Evolutionary conservation across 306 rosid genomes (phyloP).

Genomic region (Bauhinia variegata): DNA sequence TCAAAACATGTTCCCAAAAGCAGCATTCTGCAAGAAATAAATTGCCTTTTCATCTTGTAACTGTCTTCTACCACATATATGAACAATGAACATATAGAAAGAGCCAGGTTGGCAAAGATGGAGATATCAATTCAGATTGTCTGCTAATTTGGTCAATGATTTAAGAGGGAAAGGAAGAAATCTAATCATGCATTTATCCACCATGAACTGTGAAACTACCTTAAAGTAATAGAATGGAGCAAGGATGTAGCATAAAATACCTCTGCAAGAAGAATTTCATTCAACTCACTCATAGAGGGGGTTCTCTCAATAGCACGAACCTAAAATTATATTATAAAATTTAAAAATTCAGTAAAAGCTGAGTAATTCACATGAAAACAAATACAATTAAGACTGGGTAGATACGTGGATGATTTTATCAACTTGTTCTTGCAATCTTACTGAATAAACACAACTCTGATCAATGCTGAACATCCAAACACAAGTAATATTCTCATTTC

Average conservation of each 20-base stretch:
- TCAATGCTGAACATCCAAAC: conserved; percentile 4
- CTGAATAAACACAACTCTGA: background rate
- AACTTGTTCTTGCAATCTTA: conserved; percentile 13
- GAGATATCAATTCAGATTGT: conserved; percentile 22
- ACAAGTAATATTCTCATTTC: conserved; percentile 1
- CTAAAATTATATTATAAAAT: conserved; percentile 57
- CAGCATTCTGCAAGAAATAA: conserved; percentile 15
- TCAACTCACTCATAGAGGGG: conserved; percentile 98
- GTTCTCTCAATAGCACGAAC: conserved; percentile 94
- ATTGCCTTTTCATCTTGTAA: conserved; percentile 18
- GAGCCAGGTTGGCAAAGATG: conserved; percentile 15
- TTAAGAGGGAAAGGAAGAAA: conserved; percentile 18
- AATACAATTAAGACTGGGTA: conserved; percentile 25
- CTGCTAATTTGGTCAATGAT: conserved; percentile 26
- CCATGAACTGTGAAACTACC: conserved; percentile 15
- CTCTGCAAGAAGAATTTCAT: conserved; percentile 95
- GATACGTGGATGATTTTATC: conserved; percentile 17
- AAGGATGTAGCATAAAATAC: conserved; percentile 49
- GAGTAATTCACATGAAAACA: conserved; percentile 30
- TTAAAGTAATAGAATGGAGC: conserved; percentile 18
- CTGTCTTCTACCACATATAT: conserved; percentile 15
- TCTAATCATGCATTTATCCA: conserved; percentile 4
- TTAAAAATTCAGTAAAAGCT: conserved; percentile 31
- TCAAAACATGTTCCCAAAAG: conserved; percentile 20
- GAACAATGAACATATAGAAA: conserved; percentile 29